Evolutionary conservation across 306 rosid species (phyloP).

Genomic region (Cyclanthera cordifolia): DNA sequence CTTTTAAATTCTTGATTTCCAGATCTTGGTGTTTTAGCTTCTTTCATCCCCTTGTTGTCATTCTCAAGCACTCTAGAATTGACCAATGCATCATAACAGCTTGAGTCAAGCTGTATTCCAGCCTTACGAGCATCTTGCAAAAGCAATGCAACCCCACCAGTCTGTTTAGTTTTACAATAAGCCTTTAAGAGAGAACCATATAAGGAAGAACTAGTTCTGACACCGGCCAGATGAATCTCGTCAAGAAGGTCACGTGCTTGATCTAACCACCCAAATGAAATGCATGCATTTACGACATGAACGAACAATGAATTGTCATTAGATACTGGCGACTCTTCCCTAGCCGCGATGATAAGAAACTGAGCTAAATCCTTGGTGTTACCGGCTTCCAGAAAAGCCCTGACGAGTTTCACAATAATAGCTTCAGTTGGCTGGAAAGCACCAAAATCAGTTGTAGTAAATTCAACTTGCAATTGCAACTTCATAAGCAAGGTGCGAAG

Average conservation of each 20-base stretch:
- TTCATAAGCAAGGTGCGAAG: slow-evolving; percentile 41
- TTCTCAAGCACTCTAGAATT: slow-evolving; percentile 58
- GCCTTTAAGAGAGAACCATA: slow-evolving; percentile 68
- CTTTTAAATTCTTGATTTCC: slow-evolving; percentile 33
- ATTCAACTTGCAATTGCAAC: slow-evolving; percentile 50
- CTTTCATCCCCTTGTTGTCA: slow-evolving; percentile 71
- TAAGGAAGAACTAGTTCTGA: slow-evolving; percentile 46
- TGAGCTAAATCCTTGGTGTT: slow-evolving; percentile 65
- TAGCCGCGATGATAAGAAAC: slow-evolving; percentile 62
- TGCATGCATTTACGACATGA: slow-evolving; percentile 70
- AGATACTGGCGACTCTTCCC: slow-evolving; percentile 59
- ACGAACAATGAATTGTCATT: slow-evolving; percentile 57
- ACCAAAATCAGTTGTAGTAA: slow-evolving; percentile 52
- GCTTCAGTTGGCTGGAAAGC: slow-evolving; percentile 69
- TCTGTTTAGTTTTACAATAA: slow-evolving; percentile 54
- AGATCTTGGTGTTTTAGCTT: slow-evolving; percentile 48
- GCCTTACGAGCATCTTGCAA: slow-evolving; percentile 67
- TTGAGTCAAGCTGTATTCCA: slow-evolving; percentile 74
- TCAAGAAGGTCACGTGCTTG: slow-evolving; percentile 89
- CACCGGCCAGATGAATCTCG: slow-evolving; percentile 74
- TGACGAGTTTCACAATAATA: slow-evolving; percentile 62
- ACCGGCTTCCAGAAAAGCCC: slow-evolving; percentile 58
- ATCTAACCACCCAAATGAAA: slow-evolving; percentile 75
- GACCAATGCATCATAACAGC: slow-evolving; percentile 64
- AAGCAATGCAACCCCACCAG: slow-evolving; percentile 47